Evolutionary conservation across 768 basidiomycete species (phyloP), one percentile per base, ranked within the genome.

Genomic region (Cystobasidium tubakii): DNA sequence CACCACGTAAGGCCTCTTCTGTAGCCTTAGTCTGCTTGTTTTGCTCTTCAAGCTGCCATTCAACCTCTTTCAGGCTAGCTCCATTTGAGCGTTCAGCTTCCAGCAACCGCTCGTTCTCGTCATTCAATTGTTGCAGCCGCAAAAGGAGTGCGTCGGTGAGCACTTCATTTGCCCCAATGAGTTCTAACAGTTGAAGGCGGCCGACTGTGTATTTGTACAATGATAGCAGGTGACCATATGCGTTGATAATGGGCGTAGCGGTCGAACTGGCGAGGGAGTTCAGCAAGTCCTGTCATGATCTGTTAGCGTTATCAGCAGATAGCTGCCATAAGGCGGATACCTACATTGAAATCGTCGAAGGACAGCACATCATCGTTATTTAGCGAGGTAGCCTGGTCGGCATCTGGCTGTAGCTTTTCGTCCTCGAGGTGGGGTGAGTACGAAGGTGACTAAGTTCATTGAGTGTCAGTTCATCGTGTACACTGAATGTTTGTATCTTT

Each of bases 81-180:
- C 44, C 12, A 60, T 34, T 27, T 6, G 57, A 27, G 1, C 29
- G 25, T 29, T 60, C 57, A 27, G 57, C 10, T 12, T 29, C 2
- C 6, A 60, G 44, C 63, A 65, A 65, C 3, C 63, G 9, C 7
- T 65, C 39, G 23, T 65, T 65, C 39, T 65, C 63, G 23, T 27
- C 63, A 17, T 65, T 46, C 39, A 65, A 27, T 12, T 12, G 23
- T 25, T 36, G 27, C 21, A 65, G 63, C 34, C 39, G 25, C 7
- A 21, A 12, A 6, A 65, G 3, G 29, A 65, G 36, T 7, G 63
- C 63, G 25, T 65, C 63, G 6, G 63, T 65, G 3, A 65, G 25
- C 17, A 65, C 34, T 10, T 23, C 42, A 54, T 42, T 54, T 19
- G 44, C 25, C 10, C 31, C 50, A 6, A 46, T 39, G 27, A 33